A percentile compares a stretch with the other conserved stretches of the same genome.
Conservation (phyloP, 2,329 filamentous ascomycete genomes). For the Cyphellophora attinorum region DNA sequence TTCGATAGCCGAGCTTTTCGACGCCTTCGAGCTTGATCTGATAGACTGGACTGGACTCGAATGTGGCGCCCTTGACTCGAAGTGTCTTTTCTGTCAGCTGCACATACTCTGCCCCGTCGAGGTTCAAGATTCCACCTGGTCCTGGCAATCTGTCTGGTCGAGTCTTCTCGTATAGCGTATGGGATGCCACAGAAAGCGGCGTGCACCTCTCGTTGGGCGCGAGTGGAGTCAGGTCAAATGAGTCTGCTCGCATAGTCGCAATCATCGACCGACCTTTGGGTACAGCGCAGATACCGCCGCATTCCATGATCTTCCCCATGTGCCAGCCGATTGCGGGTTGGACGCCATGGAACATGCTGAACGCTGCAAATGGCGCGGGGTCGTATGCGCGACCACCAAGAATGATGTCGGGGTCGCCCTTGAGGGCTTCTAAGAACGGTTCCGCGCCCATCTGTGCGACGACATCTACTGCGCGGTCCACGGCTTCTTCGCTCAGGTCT, state of each 20-base stretch:
- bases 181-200: constrained; percentile 41
- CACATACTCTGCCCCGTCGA: constrained; percentile 33
- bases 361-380: constrained; percentile 31
- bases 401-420: constrained; percentile 35
- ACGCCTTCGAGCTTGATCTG: constrained; percentile 42
- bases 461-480: constrained; percentile 28
- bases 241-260: too few relatives aligned
- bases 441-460: constrained; percentile 40
- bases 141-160: constrained; percentile 42
- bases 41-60: constrained; percentile 30
- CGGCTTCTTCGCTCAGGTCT: constrained; percentile 25
- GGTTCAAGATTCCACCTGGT: constrained; percentile 39
- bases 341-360: constrained; percentile 27
- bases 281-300: constrained; percentile 36
- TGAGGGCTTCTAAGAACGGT: constrained; percentile 23
- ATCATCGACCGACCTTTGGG: too few relatives aligned
- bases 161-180: constrained; percentile 47
- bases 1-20: constrained; percentile 31
- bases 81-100: constrained; percentile 29
- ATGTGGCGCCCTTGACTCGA: constrained; percentile 31
- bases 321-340: constrained; percentile 31
- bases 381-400: constrained; percentile 36
- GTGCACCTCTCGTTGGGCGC: too few relatives aligned
- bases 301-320: constrained; percentile 51
- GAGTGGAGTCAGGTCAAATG: too few relatives aligned